Conservation (phyloP, 1,284 basidiomycete species). For the Ganoderma multipileum region DNA sequence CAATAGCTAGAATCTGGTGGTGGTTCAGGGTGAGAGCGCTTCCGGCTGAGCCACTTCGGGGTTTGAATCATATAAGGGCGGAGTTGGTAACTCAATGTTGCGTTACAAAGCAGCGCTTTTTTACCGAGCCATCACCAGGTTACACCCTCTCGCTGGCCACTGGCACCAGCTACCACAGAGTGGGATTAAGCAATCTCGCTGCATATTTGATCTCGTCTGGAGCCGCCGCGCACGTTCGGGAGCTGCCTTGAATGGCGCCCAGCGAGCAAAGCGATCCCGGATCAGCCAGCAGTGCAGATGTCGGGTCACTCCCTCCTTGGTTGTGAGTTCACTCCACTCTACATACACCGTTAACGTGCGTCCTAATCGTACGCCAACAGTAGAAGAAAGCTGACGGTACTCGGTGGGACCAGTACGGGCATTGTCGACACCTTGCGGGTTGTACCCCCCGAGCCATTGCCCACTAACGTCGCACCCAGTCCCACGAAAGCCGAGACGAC, state of each 20-base stretch:
- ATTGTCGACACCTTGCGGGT: background rate
- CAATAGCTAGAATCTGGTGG: background rate
- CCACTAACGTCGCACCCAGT: background rate
- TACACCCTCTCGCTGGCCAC: background rate
- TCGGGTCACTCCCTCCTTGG: background rate
- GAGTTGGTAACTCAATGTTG: background rate
- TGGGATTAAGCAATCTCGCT: background rate
- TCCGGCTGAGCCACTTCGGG: background rate
- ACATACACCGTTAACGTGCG: background rate
- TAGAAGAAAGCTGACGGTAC: background rate
- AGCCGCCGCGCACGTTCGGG: conserved; percentile 1
- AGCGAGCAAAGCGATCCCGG: conserved; percentile 1
- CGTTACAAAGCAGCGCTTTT: background rate
- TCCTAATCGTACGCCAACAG: background rate
- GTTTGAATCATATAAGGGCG: background rate
- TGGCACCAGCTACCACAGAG: background rate
- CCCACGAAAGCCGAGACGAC: background rate
- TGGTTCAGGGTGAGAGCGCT: background rate
- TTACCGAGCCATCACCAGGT: background rate
- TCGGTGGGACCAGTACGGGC: background rate
- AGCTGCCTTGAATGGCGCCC: conserved; percentile 1
- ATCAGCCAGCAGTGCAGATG: conserved; percentile 1
- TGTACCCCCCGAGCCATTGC: background rate
- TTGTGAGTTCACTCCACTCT: background rate
- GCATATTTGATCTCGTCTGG: background rate